Conservation (phyloP, 495 filamentous ascomycete species). For the Neurospora pannonica region DNA sequence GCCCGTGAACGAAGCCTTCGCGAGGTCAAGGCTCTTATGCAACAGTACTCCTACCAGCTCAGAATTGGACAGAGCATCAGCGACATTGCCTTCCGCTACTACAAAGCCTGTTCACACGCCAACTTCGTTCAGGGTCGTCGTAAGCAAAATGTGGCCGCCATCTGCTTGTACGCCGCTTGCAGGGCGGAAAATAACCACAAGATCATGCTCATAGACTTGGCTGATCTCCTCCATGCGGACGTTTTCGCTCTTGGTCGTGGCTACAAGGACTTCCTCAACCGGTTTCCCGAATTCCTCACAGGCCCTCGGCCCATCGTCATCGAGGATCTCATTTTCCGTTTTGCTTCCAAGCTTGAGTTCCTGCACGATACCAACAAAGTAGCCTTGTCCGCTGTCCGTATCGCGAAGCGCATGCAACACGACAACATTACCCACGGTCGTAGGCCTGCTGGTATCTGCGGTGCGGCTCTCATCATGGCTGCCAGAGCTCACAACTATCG, state of each 20-base stretch:
- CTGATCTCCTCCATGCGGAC: constrained; percentile 78
- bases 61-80: constrained; percentile 49
- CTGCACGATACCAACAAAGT: constrained; percentile 65
- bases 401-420: constrained; percentile 83
- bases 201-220: constrained; percentile 90
- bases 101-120: constrained; percentile 63
- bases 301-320: constrained; percentile 54
- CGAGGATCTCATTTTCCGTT: constrained; percentile 81
- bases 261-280: constrained; percentile 65
- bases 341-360: constrained; percentile 84
- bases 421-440: constrained; percentile 96
- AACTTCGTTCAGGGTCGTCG: constrained; percentile 87
- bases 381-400: constrained; percentile 71
- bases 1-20: constrained; percentile 61
- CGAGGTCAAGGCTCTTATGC: constrained; percentile 42
- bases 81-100: constrained; percentile 58
- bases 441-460: constrained; percentile 86
- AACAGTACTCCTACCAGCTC: constrained; percentile 35
- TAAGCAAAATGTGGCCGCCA: constrained; percentile 72
- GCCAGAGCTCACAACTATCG: constrained; percentile 97
- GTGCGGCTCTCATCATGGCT: constrained; percentile 86
- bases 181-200: constrained; percentile 50
- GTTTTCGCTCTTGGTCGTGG: constrained; percentile 83
- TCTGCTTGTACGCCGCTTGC: constrained; percentile 81
- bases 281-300: constrained; percentile 46